phyloP scores from a whole-genome alignment of 1,284 basidiomycete genomes.

The Fereydounia khargensis region DNA sequence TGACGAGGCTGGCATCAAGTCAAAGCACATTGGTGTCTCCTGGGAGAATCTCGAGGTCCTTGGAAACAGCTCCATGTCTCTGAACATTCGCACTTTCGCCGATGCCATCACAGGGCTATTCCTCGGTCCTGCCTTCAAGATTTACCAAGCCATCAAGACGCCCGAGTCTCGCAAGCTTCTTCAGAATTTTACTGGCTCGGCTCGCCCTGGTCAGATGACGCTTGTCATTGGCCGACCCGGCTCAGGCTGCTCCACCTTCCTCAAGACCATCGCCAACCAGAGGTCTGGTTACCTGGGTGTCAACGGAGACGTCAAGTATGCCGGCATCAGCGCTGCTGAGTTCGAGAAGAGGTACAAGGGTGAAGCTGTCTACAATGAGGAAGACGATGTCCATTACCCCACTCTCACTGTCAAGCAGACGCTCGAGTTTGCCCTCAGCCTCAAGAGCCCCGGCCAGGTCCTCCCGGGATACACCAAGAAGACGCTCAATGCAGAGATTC shows the following conservation, averaged over 20 bases:
- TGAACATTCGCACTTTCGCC: slow-evolving; percentile 40
- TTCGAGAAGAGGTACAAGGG: slow-evolving; percentile 56
- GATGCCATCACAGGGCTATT: slow-evolving; percentile 55
- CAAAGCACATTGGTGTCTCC: slow-evolving; percentile 38
- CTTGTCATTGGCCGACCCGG: slow-evolving; percentile 63
- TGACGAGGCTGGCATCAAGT: slow-evolving; percentile 57
- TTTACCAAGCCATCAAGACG: slow-evolving; percentile 29
- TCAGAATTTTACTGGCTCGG: slow-evolving; percentile 29
- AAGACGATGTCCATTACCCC: slow-evolving; percentile 39
- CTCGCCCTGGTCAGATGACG: slow-evolving; percentile 67
- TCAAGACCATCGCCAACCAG: slow-evolving; percentile 64
- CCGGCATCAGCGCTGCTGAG: slow-evolving; percentile 63
- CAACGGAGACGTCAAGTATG: slow-evolving; percentile 54
- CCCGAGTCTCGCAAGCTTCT: slow-evolving; percentile 16
- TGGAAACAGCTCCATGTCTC: slow-evolving; percentile 32
- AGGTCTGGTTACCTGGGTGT: slow-evolving; percentile 50
- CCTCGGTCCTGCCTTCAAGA: slow-evolving; percentile 55
- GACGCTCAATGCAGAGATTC: slow-evolving; percentile 24
- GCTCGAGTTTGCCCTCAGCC: slow-evolving; percentile 38
- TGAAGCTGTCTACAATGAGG: slow-evolving; percentile 40
- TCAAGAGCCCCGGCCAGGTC: slow-evolving; percentile 44
- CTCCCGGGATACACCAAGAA: slow-evolving; percentile 16
- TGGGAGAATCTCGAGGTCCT: slow-evolving; percentile 38
- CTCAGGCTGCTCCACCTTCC: slow-evolving; percentile 66
- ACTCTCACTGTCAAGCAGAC: slow-evolving; percentile 44